Percentiles rank a stretch among this genome's conserved stretches.
These are phyloP conservation scores for Lasiosphaeria ovina DNA, from an alignment of 495 filamentous ascomycete genomes.

Conservation along the genomic window DNA sequence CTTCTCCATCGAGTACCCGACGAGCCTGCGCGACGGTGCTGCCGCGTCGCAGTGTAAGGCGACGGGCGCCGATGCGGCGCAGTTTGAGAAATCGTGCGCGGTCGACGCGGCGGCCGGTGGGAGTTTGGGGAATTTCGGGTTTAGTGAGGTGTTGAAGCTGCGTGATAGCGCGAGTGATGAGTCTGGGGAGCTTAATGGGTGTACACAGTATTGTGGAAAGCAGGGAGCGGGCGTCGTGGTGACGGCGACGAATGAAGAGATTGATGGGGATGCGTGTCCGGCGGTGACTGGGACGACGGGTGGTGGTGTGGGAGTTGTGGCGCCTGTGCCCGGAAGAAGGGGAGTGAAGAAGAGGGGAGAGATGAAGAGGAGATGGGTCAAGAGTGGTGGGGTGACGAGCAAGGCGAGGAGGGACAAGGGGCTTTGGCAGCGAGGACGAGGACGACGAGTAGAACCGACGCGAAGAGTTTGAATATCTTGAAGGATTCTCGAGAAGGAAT, in stretches of 20 bases:
- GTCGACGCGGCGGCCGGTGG: background rate
- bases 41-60: conserved; percentile 29
- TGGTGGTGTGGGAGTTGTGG: too few relatives aligned
- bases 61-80: conserved; percentile 26
- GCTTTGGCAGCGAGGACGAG: too few relatives aligned
- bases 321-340: too few relatives aligned
- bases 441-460: too few relatives aligned
- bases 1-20: conserved; percentile 70
- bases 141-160: conserved; percentile 61
- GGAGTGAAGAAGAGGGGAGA: too few relatives aligned
- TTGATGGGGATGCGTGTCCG: conserved; percentile 7
- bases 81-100: conserved; percentile 20
- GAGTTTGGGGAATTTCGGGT: conserved; percentile 29
- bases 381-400: too few relatives aligned
- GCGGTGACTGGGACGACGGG: background rate
- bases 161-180: conserved; percentile 22
- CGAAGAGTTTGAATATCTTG: too few relatives aligned
- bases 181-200: conserved; percentile 58
- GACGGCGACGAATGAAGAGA: conserved; percentile 5
- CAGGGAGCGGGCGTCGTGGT: conserved; percentile 6
- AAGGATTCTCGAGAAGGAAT: too few relatives aligned
- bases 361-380: too few relatives aligned
- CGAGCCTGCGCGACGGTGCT: background rate
- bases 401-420: too few relatives aligned
- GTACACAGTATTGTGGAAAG: conserved; percentile 49